Evolutionary conservation across 2,329 filamentous ascomycete species (phyloP).

Genomic region (Fusarium lyarnte): DNA sequence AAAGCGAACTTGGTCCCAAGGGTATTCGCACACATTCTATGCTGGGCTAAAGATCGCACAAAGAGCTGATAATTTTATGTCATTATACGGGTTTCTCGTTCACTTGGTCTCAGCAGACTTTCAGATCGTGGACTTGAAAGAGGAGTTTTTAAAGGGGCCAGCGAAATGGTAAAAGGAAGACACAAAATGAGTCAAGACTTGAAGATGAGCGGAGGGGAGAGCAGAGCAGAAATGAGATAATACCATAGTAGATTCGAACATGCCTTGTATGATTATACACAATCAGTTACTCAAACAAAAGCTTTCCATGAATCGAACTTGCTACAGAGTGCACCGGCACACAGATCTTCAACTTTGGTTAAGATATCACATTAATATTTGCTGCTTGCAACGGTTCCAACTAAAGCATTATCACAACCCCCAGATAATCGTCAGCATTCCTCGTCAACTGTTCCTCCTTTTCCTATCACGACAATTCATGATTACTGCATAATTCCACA

Average conservation of each 20-base stretch:
- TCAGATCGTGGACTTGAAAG: conserved; percentile 24
- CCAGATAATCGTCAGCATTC: not conserved
- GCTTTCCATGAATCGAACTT: not conserved
- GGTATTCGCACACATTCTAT: conserved; percentile 64
- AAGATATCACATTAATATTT: not conserved
- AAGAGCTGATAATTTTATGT: conserved; percentile 20
- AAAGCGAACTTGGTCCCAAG: conserved; percentile 64
- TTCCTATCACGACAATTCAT: not conserved
- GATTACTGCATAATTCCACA: not conserved
- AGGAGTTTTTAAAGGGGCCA: conserved; percentile 34
- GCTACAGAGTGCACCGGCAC: not conserved
- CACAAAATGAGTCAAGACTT: conserved; percentile 9
- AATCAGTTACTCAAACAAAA: conserved; percentile 5
- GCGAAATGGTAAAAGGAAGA: conserved; percentile 36
- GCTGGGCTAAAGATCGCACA: conserved; percentile 51
- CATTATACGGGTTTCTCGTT: conserved; percentile 20
- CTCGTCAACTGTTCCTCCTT: not conserved
- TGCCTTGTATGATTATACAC: conserved; percentile 29
- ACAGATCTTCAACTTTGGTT: not conserved
- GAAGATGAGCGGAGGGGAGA: not conserved
- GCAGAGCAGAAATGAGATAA: conserved; percentile 24
- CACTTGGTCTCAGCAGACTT: conserved; percentile 2
- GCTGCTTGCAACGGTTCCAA: not conserved
- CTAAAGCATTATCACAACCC: not conserved
- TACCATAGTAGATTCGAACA: conserved; percentile 38